Base-by-base conservation (phyloP, 192 early-diverging fungal genomes). In the Allomyces macrogynus region DNA sequence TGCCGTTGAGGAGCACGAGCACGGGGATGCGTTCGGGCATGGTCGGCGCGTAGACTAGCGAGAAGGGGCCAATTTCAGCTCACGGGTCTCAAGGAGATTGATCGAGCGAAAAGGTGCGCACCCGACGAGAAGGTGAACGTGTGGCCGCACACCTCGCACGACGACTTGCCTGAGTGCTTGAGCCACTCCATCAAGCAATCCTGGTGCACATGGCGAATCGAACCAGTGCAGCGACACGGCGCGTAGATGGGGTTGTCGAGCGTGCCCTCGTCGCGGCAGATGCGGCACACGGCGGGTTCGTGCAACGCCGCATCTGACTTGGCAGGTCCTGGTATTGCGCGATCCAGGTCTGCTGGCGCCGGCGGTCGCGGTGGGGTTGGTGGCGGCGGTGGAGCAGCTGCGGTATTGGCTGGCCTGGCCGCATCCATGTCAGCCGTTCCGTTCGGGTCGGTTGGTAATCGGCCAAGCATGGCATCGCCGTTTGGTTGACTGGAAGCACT, bases 181-280 rank as follows among this genome's bases (percentile, higher is more conserved):
- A 93, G 75, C 91, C 91, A 93, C 76, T 91, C 87, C 62, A 84
- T 79, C 60, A 93, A 86, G 86, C 87, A 95, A 60, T 85, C 80
- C 73, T 95, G 91, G 76, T 97, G 94, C 23, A 97, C 88, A 75
- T 84, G 91, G 69, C 84, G 82, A 74, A 97, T 97, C 70, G 88
- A 90, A 12, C 94, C 94, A n/a, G 91, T 86, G 76, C 94, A 97
- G 73, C 91, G 90, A 76, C 94, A 97, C 10, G 94, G 94, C 73
- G 90, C 81, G 71, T 86, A 94, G 60, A 97, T 80, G 40, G 88
- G 92, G 68, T 95, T 86, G 10, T 87, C 82, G 11, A 76, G 73
- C 11, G 88, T 89, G 44, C 74, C 81, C 66, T 86, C 87, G 49
- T 80, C 78, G 44, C 89, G 84, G 62, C 89, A 91, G 26, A 91